A percentile compares a stretch with the other conserved stretches of the same genome.
phyloP scores from a whole-genome alignment of 768 basidiomycete species.

The Erythrobasidium yunnanense region DNA sequence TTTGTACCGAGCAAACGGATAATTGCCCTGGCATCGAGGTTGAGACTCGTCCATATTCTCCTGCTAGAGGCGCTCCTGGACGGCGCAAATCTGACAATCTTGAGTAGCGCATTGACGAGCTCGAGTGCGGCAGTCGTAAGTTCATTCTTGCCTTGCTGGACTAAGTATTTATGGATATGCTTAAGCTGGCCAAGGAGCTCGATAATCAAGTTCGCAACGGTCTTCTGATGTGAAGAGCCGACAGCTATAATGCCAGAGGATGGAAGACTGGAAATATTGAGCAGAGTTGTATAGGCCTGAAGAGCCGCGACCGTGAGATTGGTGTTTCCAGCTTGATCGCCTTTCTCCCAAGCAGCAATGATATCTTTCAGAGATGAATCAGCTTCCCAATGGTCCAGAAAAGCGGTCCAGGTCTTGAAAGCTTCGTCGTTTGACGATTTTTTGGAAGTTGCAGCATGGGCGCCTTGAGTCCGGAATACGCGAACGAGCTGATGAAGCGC shows the following conservation, averaged over 20 bases:
- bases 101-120: slow-evolving; percentile 6
- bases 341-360: slow-evolving; percentile 10
- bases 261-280: background rate
- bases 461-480: background rate
- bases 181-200: background rate
- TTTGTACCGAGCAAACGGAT: slow-evolving; percentile 2
- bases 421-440: background rate
- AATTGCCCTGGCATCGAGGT: slow-evolving; percentile 6
- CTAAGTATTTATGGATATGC: slow-evolving; percentile 2
- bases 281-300: slow-evolving; percentile 1
- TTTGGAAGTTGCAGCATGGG: slow-evolving; percentile 11
- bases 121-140: slow-evolving; percentile 21
- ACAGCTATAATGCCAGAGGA: background rate
- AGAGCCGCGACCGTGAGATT: background rate
- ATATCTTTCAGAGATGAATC: slow-evolving; percentile 10
- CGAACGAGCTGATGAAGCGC: slow-evolving; percentile 2
- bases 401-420: slow-evolving; percentile 14
- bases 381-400: slow-evolving; percentile 4
- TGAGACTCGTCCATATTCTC: slow-evolving; percentile 9
- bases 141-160: slow-evolving; percentile 20
- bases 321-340: slow-evolving; percentile 5
- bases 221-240: slow-evolving; percentile 7
- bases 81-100: slow-evolving; percentile 4
- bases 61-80: slow-evolving; percentile 8
- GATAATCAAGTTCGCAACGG: slow-evolving; percentile 1